Evolutionary conservation across 805 yeast genomes (phyloP).

Genomic region (Zygoascus biomembranicola): DNA sequence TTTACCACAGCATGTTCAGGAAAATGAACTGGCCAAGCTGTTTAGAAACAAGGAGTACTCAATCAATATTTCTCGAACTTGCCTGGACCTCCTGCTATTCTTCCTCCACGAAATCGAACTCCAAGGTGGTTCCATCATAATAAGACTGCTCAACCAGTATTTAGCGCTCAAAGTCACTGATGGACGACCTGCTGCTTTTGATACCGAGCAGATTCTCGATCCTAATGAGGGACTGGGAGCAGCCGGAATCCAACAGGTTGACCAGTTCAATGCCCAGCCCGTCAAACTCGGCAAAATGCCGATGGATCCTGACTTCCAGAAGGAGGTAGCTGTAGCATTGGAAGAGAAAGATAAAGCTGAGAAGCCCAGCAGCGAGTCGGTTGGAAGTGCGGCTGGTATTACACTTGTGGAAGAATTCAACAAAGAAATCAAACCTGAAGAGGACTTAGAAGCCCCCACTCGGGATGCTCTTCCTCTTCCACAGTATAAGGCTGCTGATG

Average conservation of each 20-base stretch:
- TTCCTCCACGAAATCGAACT: constrained; percentile 88
- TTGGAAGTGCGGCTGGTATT: constrained; percentile 23
- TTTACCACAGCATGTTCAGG: constrained; percentile 70
- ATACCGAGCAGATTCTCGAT: constrained; percentile 33
- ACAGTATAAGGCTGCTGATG: constrained; percentile 66
- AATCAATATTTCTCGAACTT: constrained; percentile 70
- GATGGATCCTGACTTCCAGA: constrained; percentile 71
- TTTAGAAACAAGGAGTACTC: constrained; percentile 68
- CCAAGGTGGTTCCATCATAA: constrained; percentile 81
- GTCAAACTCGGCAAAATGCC: constrained; percentile 82
- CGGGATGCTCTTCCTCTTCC: constrained; percentile 80
- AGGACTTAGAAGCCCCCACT: constrained; percentile 47
- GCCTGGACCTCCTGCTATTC: constrained; percentile 73
- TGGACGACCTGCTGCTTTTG: constrained; percentile 27
- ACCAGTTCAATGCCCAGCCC: constrained; percentile 57
- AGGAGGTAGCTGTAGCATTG: constrained; percentile 78
- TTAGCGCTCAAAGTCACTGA: constrained; percentile 38
- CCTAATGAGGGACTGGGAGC: constrained; percentile 35
- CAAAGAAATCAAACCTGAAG: constrained; percentile 42
- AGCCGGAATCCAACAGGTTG: constrained; percentile 33
- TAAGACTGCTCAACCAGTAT: constrained; percentile 79
- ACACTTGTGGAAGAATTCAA: constrained; percentile 60
- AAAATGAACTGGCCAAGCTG: constrained; percentile 71
- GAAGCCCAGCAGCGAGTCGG: constrained; percentile 22
- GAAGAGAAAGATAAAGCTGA: constrained; percentile 53